Base-by-base conservation (phyloP, 2,329 filamentous ascomycete species). In the Venturiaceae sp. region DNA sequence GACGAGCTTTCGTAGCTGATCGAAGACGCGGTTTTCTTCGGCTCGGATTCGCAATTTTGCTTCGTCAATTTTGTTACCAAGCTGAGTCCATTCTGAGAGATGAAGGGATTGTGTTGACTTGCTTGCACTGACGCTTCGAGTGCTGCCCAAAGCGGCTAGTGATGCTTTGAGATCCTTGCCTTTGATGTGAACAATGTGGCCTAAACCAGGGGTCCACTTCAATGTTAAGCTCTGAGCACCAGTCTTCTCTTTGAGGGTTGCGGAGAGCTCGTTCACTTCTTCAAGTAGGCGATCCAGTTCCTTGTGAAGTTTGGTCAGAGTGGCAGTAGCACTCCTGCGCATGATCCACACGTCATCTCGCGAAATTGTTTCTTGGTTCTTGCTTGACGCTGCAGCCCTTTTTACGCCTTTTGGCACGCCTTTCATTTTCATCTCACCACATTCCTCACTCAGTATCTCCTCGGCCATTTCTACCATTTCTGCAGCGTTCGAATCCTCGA, bases 151-250 rank as follows among this genome's bases (percentile, higher is more conserved):
- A 9, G 70, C 69, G 58, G 75, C 71, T 3, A 80, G 62, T 0
- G 71, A 68, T 26, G 70, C 63, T 41, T 75, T 71, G 5, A 81
- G 76, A 65, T 94, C 87, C 69, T 88, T 92, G 34, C 90, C 90
- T 71, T 87, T 94, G 65, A 97, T 82, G 69, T 97, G 92, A 65
- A 88, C 92, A 66, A 95, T 88, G 69, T 99, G 90, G 8, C 94
- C 92, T 1, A 96, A 80, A 14, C 86, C 87, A 0, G 92, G 87
- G 1, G 87, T 90, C 88, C 91, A 97, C 65, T 87, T 88, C 21
- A 99, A 80, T 0, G 84, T 87, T 46, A 97, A 79, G 60, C 80
- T 86, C 5, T 83, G 72, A 11, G 84, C 83, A 59, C 73, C 66
- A 60, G 46, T 39, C 5, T 82, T 77, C 13, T 80, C 70, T 57